Base-by-base conservation (phyloP, 2,329 filamentous ascomycete genomes). In the Cladorrhinum sp. region DNA sequence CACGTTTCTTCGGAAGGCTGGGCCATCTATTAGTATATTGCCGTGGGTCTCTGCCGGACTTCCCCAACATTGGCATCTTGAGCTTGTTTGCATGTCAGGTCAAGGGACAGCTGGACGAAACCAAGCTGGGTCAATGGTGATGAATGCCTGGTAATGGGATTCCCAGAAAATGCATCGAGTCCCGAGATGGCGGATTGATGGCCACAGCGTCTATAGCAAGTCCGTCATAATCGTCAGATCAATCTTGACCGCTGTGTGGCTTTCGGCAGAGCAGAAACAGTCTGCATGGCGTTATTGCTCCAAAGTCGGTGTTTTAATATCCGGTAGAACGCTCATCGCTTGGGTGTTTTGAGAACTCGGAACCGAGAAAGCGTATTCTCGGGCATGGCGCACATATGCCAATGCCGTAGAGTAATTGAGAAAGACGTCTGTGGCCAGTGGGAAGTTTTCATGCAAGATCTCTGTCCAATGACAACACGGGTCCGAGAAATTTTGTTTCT, bases 1-100 rank as follows among this genome's bases (percentile, higher is more conserved):
- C 42, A 24, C 21, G 39, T 48, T 28, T 12, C 10, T 26, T 46
- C 24, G 12, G 24, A 26, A 30, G 24, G 33, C 33, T 57, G 54
- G 53, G n/a, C 54, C 26, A 36, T 57, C 24, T 57, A 18, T 28
- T 28, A 42, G 21, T 18, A 57, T 57, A 57, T 57, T 57, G 10
- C 36, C 14, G 54, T 49, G 54, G 39, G 54, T 46, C 54, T 57
- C 12, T 18, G 7, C 23, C 58, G 58, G 58, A 60, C 53, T 60
- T 60, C 51, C 58, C 58, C 58, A 60, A 60, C 58, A 56, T 57
- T 60, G 58, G 58, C 58, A 52, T 57, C 20, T 50, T n/a, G 46
- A 52, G 39, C 51, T 55, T 58, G 24, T 62, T 46, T 52, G 10
- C 4, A 23, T 24, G 36, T 36, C 18, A 54, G 36, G 7, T 9